Evolutionary conservation across 176 grass and related monocot genomes (phyloP), one percentile per base, ranked within the genome.

Genomic region (Calamus simplicifolius): DNA sequence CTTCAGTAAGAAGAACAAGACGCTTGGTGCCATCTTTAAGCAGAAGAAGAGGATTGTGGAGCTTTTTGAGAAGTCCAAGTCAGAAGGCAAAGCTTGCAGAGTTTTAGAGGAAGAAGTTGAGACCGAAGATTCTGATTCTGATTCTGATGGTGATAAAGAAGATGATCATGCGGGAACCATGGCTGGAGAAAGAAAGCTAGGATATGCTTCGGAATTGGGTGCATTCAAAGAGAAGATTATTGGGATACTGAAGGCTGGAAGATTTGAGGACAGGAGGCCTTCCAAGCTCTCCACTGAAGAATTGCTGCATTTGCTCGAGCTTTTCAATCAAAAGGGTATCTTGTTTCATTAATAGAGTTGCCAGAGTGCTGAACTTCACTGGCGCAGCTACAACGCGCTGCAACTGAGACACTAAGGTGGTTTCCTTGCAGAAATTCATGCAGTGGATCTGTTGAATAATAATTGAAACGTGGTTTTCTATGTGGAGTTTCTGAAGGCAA

Each of bases 21-120:
- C 80, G 19, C 80, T 95, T n/a, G 90, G 86, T 21, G 90, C 90
- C 35, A 95, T 87, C 61, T 95, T 86, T 58, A 95, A 95, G 70
- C 76, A 89, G 76, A 95, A 89, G 82, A 89, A 80, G 82, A 89
- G 76, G 68, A 54, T 89, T 50, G 29, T 60, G 10, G 80, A 87
- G 66, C 59, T 95, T 18, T 62, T 84, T 27, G 12, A 51, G 4
- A 73, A 59, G 55, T 84, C 90, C 15, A 69, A 2, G 21, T 54
- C 59, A 29, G 50, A 29, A 18, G 53, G 59, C 10, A 52, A n/a
- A 69, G 27, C 27, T 30, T 18, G 31, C 48, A 63, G 16, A 8
- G 5, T 4, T 63, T 19, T 14, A 7, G 31, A 28, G 1, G 2
- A 25, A 48, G 21, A 29, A 23, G 21, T 23, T 50, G 25, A 16